Percentiles rank a stretch among this genome's conserved stretches.
phyloP scores from a whole-genome alignment of 805 yeast genomes.

The Starmerella sirachaensis region DNA sequence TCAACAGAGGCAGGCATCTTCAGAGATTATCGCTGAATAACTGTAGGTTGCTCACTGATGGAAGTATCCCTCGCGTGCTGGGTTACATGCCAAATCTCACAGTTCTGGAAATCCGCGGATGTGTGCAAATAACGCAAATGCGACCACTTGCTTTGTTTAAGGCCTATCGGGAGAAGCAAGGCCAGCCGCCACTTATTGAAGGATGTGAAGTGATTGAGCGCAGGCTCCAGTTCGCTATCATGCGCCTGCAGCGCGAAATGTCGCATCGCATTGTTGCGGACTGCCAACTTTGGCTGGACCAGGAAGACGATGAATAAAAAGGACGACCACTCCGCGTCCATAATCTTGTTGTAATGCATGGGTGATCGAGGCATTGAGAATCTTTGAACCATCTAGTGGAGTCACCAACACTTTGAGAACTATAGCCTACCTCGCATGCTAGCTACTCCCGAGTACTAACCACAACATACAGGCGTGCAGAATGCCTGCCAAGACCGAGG shows the following conservation, averaged over 20 bases:
- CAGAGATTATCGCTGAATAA: slow-evolving; percentile 65
- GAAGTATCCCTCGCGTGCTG: slow-evolving; percentile 42
- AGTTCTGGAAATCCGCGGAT: slow-evolving; percentile 66
- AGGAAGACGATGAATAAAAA: slow-evolving; percentile 5
- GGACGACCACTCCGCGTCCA: too few species aligned
- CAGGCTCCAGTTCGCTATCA: slow-evolving; percentile 49
- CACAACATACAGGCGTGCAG: too few species aligned
- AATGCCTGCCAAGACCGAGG: too few species aligned
- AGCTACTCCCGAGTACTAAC: too few species aligned
- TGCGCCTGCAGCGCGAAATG: slow-evolving; percentile 42
- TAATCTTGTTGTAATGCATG: too few species aligned
- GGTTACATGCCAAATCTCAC: slow-evolving; percentile 47
- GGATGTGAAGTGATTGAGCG: slow-evolving; percentile 60
- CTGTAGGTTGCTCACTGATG: slow-evolving; percentile 49
- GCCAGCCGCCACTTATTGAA: slow-evolving; percentile 52
- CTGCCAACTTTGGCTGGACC: slow-evolving; percentile 38
- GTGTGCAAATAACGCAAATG: slow-evolving; percentile 45
- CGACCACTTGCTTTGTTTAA: slow-evolving; percentile 59
- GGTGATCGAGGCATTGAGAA: too few species aligned
- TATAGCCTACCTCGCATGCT: too few species aligned
- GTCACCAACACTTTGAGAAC: too few species aligned
- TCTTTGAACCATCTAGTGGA: too few species aligned
- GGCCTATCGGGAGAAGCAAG: slow-evolving; percentile 28
- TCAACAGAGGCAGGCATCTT: slow-evolving; percentile 37
- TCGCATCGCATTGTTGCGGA: slow-evolving; percentile 51